Base-by-base conservation (phyloP, 2,329 filamentous ascomycete genomes). In the Stagonosporopsis cucurbitacearum region DNA sequence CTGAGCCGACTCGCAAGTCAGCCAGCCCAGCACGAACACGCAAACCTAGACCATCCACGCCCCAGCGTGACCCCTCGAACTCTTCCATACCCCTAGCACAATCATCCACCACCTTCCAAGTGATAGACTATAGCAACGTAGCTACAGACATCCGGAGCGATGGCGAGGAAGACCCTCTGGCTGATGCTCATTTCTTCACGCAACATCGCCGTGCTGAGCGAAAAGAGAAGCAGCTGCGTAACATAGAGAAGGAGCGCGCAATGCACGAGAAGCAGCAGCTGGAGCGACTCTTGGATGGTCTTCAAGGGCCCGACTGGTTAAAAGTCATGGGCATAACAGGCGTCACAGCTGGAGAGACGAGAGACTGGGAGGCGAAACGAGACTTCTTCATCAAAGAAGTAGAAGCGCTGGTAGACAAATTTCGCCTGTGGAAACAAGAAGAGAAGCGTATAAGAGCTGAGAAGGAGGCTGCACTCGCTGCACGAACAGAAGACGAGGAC, bases 301-400 rank as follows among this genome's bases (percentile, higher is more conserved):
- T 99, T 1, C 89, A 92, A 72, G 91, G 94, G 2, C 91, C 90
- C 54, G 95, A 98, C 75, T 99, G 95, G 95, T 81, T 97, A 53
- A 88, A 90, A 58, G 85, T 93, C 4, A 92, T 99, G 87, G 95
- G 94, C 23, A 89, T 98, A 30, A 94, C 87, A 61, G 91, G 84
- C 33, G 79, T 96, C 33, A 96, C 92, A 0, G 93, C 97, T 69
- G 87, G 86, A 20, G 91, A 91, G 69, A 94, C 91, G 77, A 95
- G 90, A 74, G 85, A 88, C 26, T 97, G 92, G 75, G 92, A 96
- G 75, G 87, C 89, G 2, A 95, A 95, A 58, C 86, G 95, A 25
- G 84, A 88, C 57, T 88, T 94, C 72, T 96, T 97, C 71, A 89
- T 97, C 66, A 84, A 83, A 53, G 92, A 96, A 58, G 93, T 96